Evolutionary conservation across 2,329 filamentous ascomycete genomes (phyloP).

Genomic region (Aspergillus pseudonomiae): DNA sequence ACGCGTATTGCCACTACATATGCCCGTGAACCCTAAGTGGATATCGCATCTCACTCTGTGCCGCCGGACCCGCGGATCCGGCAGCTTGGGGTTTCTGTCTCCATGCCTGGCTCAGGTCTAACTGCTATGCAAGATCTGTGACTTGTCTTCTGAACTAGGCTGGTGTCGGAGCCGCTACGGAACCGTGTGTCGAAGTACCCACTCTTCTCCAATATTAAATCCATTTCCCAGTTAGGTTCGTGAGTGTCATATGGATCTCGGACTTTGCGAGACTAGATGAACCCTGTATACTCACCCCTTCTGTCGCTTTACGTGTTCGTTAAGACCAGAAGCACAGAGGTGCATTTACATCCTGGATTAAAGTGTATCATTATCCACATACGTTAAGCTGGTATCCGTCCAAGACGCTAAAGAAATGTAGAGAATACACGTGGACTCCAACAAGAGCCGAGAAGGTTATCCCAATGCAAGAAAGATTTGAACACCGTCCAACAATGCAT

Average conservation of each 20-base stretch:
- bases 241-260: no score
- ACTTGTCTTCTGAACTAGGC: not conserved
- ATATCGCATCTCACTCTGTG: no score
- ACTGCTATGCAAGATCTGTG: not conserved
- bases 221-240: no score
- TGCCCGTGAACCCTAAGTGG: no score
- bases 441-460: constrained; percentile 10
- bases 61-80: no score
- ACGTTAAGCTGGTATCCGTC: constrained; percentile 1
- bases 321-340: no score
- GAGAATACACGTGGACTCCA: constrained; percentile 10
- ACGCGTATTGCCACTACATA: no score
- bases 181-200: not conserved
- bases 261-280: no score
- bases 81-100: no score
- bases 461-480: constrained; percentile 19
- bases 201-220: no score
- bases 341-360: not conserved
- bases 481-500: constrained; percentile 27
- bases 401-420: constrained; percentile 4
- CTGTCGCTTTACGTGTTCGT: no score
- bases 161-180: not conserved
- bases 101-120: not conserved
- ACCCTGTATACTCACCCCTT: no score
- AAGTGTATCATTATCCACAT: constrained; percentile 2